These are phyloP conservation scores for Pinus albicaulis DNA, from an alignment of 75 land plant species.

Conservation along the genomic window DNA sequence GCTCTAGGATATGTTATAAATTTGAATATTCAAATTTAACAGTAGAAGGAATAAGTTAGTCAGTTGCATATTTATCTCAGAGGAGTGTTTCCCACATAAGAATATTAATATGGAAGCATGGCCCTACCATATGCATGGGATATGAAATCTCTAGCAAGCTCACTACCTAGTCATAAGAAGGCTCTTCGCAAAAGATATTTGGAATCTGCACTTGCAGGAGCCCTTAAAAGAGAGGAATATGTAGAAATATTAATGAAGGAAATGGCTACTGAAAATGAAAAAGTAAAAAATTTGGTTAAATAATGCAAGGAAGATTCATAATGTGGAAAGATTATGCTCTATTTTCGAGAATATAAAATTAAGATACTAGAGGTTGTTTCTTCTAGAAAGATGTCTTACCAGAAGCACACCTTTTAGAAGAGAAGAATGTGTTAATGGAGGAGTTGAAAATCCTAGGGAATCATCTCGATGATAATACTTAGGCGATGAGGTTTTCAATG, in stretches of 20 bases:
- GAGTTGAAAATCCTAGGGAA: slow-evolving; percentile 64
- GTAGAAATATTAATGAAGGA: slow-evolving; percentile 64
- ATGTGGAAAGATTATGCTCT: slow-evolving; percentile 83
- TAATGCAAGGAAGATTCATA: slow-evolving; percentile 85
- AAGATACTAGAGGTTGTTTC: slow-evolving; percentile 72
- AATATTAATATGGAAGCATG: slow-evolving; percentile 17
- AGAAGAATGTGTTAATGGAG: slow-evolving; percentile 62
- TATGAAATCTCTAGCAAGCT: slow-evolving; percentile 39
- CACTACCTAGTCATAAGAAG: slow-evolving; percentile 48
- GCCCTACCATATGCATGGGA: slow-evolving; percentile 40
- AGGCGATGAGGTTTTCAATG: slow-evolving; percentile 94
- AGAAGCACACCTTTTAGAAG: slow-evolving; percentile 69
- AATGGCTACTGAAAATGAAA: slow-evolving; percentile 68
- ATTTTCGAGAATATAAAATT: slow-evolving; percentile 86
- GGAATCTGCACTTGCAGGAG: slow-evolving; percentile 74
- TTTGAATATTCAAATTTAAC: slow-evolving; percentile 77
- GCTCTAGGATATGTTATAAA: slow-evolving; percentile 90
- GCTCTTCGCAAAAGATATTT: slow-evolving; percentile 42
- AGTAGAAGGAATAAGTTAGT: slow-evolving; percentile 85
- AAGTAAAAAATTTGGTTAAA: slow-evolving; percentile 71
- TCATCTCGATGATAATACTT: slow-evolving; percentile 75
- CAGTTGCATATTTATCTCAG: slow-evolving; percentile 47
- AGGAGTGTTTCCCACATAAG: slow-evolving; percentile 26
- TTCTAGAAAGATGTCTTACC: slow-evolving; percentile 58
- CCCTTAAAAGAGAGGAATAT: slow-evolving; percentile 75